phyloP scores from a whole-genome alignment of 495 filamentous ascomycete genomes.

The Sordaria brevicollis region DNA sequence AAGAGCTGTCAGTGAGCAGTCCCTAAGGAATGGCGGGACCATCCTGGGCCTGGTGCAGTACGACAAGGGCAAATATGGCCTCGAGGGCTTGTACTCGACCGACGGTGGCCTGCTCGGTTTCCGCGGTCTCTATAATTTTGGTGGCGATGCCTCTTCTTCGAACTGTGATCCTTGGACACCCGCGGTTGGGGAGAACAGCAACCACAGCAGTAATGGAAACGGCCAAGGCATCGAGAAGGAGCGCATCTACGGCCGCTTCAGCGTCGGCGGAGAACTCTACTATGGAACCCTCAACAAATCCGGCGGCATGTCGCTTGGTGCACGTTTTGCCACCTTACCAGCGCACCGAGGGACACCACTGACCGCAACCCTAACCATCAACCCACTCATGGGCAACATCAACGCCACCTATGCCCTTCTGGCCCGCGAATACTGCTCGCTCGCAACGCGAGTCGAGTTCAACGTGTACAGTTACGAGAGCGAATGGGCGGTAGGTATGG shows the following conservation, averaged over 20 bases:
- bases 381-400: slow-evolving; percentile 86
- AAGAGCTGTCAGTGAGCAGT: slow-evolving; percentile 67
- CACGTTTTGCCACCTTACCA: slow-evolving; percentile 87
- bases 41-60: slow-evolving; percentile 74
- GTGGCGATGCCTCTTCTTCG: slow-evolving; percentile 55
- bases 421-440: slow-evolving; percentile 66
- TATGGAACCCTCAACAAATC: slow-evolving; percentile 88
- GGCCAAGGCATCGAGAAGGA: slow-evolving; percentile 26
- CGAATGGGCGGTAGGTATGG: slow-evolving; percentile 78
- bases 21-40: slow-evolving; percentile 65
- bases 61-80: slow-evolving; percentile 77
- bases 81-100: slow-evolving; percentile 85
- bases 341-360: slow-evolving; percentile 74
- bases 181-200: slow-evolving; percentile 5
- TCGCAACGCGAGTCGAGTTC: slow-evolving; percentile 88
- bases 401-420: slow-evolving; percentile 83
- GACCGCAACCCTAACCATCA: slow-evolving; percentile 83
- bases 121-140: slow-evolving; percentile 90
- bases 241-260: slow-evolving; percentile 55
- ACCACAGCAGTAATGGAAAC: slow-evolving; percentile 7
- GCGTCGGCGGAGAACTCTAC: slow-evolving; percentile 85
- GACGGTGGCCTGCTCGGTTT: slow-evolving; percentile 83
- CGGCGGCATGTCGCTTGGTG: slow-evolving; percentile 65
- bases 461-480: slow-evolving; percentile 98
- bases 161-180: slow-evolving; percentile 10